Evolutionary conservation across 768 basidiomycete species (phyloP).

Genomic region (Rhizopogon rudus): DNA sequence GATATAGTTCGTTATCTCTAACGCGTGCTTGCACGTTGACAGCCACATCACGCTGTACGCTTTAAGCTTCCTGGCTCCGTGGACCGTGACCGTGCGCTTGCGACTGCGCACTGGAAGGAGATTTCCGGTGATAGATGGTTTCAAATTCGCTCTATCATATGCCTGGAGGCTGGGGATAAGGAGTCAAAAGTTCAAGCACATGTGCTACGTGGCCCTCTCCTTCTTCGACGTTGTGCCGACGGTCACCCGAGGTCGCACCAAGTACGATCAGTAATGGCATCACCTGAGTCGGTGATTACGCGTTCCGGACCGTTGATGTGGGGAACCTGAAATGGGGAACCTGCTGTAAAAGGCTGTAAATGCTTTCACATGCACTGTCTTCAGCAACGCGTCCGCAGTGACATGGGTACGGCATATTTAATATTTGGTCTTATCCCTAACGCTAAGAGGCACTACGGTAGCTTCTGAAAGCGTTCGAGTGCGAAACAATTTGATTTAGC

Average conservation of each 20-base stretch:
- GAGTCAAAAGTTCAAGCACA: not conserved
- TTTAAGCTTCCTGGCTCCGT: not conserved
- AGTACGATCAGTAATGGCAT: slow-evolving; percentile 6
- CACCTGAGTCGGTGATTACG: slow-evolving; percentile 18
- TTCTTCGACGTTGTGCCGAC: not conserved
- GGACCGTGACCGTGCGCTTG: not conserved
- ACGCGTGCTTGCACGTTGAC: not conserved
- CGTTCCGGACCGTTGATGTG: slow-evolving; percentile 10
- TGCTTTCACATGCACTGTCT: slow-evolving; percentile 6
- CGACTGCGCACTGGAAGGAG: not conserved
- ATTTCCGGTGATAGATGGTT: not conserved
- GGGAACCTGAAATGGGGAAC: not conserved
- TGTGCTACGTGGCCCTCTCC: not conserved
- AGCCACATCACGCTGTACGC: not conserved
- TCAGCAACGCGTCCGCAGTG: not conserved
- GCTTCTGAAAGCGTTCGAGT: too few relatives aligned
- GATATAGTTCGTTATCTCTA: not conserved
- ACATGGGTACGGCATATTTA: slow-evolving; percentile 9
- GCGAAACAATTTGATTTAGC: too few relatives aligned
- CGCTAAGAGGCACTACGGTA: not conserved
- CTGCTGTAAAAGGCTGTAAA: not conserved
- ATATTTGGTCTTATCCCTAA: not conserved
- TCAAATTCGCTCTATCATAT: not conserved
- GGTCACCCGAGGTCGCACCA: not conserved
- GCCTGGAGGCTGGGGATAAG: not conserved